phyloP scores from a whole-genome alignment of 805 yeast species.

The Lipomyces spencermartinsiae region DNA sequence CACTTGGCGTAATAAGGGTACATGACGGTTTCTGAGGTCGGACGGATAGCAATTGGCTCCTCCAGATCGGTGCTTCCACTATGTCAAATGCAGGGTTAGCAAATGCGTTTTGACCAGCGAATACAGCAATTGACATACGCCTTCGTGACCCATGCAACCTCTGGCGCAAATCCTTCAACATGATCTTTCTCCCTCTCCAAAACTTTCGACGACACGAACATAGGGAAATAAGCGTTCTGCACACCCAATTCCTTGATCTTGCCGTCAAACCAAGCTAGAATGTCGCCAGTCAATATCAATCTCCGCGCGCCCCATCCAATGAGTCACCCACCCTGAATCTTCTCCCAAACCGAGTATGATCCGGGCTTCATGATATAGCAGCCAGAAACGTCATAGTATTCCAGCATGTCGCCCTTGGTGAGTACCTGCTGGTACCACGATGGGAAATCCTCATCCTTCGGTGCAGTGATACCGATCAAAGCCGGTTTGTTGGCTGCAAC shows the following conservation, averaged over 20 bases:
- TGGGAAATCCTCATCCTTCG: slow-evolving; percentile 89
- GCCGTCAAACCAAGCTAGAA: slow-evolving; percentile 70
- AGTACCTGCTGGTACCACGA: slow-evolving; percentile 97
- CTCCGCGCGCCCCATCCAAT: neutral
- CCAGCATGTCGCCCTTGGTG: slow-evolving; percentile 97
- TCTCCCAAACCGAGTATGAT: slow-evolving; percentile 93
- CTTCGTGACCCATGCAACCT: slow-evolving; percentile 98
- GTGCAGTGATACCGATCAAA: slow-evolving; percentile 93
- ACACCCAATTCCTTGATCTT: slow-evolving; percentile 89
- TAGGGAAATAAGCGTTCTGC: slow-evolving; percentile 94
- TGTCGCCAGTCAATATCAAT: neutral
- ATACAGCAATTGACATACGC: slow-evolving; percentile 53
- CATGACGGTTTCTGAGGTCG: slow-evolving; percentile 99
- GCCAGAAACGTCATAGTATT: slow-evolving; percentile 98
- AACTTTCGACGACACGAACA: slow-evolving; percentile 93
- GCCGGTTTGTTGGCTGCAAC: slow-evolving; percentile 48
- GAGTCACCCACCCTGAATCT: slow-evolving; percentile 59
- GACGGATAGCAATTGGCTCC: slow-evolving; percentile 98
- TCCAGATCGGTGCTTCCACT: slow-evolving; percentile 87
- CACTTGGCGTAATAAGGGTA: slow-evolving; percentile 99
- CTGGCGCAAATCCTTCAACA: slow-evolving; percentile 99
- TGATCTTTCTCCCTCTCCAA: slow-evolving; percentile 98
- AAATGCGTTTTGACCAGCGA: neutral
- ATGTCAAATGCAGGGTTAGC: neutral
- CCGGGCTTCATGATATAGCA: slow-evolving; percentile 98